These are phyloP conservation scores for Auriscalpium microsporum DNA, from an alignment of 768 basidiomycete species.

Conservation along the genomic window DNA sequence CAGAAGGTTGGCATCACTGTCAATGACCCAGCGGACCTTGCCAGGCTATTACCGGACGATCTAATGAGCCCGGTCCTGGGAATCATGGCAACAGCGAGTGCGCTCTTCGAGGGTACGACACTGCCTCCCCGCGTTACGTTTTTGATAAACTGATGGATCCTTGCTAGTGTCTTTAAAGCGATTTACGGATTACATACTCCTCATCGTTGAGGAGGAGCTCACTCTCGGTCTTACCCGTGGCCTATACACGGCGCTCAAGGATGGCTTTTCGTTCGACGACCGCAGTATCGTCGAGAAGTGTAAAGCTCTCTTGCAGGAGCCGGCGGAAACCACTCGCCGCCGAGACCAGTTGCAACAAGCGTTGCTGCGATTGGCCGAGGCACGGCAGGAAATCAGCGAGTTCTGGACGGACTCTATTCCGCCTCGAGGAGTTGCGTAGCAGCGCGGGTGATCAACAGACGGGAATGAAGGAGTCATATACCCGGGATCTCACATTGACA, in stretches of 20 bases:
- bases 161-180: conserved; percentile 3
- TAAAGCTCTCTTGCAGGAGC: neutral
- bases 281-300: conserved; percentile 3
- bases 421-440: too few relatives aligned
- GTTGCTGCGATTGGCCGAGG: neutral
- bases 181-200: conserved; percentile 10
- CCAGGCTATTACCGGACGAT: conserved; percentile 2
- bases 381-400: neutral
- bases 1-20: neutral
- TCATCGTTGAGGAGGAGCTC: conserved; percentile 8
- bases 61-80: neutral
- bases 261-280: conserved; percentile 2
- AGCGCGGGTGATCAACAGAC: too few relatives aligned
- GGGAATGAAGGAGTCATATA: too few relatives aligned
- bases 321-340: neutral
- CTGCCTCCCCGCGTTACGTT: too few relatives aligned
- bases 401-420: neutral
- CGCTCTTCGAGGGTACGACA: conserved; percentile 11
- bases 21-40: neutral
- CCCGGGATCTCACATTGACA: too few relatives aligned
- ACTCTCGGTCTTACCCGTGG: conserved; percentile 2
- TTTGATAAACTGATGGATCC: too few relatives aligned
- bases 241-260: neutral
- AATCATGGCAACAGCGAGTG: conserved; percentile 9
- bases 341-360: conserved; percentile 1